Base-by-base conservation (phyloP, 2,329 filamentous ascomycete species). In the Byssoonygena ceratinophila region DNA sequence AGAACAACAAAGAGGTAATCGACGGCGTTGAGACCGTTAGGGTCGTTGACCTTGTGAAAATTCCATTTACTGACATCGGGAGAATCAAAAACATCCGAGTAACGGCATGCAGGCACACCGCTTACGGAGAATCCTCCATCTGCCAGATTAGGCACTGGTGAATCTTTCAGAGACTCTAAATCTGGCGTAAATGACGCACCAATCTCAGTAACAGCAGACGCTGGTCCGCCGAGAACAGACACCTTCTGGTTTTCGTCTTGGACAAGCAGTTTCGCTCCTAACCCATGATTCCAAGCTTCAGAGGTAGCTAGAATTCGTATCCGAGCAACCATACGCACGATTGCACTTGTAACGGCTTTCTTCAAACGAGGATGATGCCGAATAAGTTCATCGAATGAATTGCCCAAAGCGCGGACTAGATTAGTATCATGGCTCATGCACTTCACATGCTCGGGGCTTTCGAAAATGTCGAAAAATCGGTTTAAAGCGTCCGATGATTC, bases 381-480 rank as follows among this genome's bases (percentile, higher is more conserved):
- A 49, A 91, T 85, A 54, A 99, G 77, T 68, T 99, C 92, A 66
- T 99, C 92, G 63, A 98, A 96, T 37, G 83, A 85, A 23, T 79
- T 80, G 9, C 92, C 92, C 46, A 98, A 78, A 36, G 81, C 80
- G 27, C 78, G 79, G 8, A 90, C 79, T 54, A 94, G 75, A 32
- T 84, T 81, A 4, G 78, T 74, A 58, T 95, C 91, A 34, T 76
- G 74, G 57, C 87, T 82, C 76, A 98, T 82, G 57, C 84, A 85
- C 60, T 85, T 87, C 54, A 98, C 82, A 68, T 99, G 94, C 14
- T 82, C 78, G 1, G 89, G 83, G 59, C 88, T 97, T 68, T 96
- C 87, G 59, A 98, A 98, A n/a, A 97, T 88, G 65, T 96, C 87
- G 58, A 98, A 85, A 65, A 90, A 97, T 59, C 82, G 86, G 53